Conservation (phyloP, 139 green algal species). For the Tetratostichococcus sp. region DNA sequence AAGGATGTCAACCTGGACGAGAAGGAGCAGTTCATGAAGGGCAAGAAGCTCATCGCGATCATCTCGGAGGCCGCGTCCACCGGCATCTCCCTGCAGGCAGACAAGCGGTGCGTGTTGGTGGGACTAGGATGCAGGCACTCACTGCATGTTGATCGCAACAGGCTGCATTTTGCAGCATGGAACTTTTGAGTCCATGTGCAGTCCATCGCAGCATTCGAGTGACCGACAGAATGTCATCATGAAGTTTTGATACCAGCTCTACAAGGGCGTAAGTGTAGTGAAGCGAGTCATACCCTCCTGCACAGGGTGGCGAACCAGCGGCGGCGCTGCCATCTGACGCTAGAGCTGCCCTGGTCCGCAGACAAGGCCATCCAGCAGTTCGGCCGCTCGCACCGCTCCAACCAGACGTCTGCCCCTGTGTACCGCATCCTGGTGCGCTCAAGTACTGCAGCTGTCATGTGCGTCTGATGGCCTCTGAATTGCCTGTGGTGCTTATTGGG, state of each 20-base stretch:
- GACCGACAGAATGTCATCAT: too few species aligned
- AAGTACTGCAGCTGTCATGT: too few species aligned
- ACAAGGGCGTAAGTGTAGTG: too few species aligned
- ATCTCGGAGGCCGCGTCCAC: constrained; percentile 73
- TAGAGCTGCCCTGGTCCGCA: constrained; percentile 61
- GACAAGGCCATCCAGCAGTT: constrained; percentile 85
- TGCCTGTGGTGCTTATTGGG: too few species aligned
- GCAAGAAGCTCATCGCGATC: constrained; percentile 63
- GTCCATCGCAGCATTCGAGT: too few species aligned
- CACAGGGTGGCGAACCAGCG: constrained; percentile 37
- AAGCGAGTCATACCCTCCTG: too few species aligned
- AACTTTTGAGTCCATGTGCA: too few species aligned
- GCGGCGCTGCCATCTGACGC: constrained; percentile 51
- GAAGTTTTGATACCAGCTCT: too few species aligned
- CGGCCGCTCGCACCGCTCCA: constrained; percentile 61
- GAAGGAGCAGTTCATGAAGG: constrained; percentile 60
- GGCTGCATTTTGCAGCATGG: too few species aligned
- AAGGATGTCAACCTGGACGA: constrained; percentile 56
- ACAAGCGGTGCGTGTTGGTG: constrained; percentile 29
- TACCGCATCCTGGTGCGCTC: constrained; percentile 26
- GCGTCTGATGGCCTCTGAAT: too few species aligned
- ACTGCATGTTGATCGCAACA: too few species aligned
- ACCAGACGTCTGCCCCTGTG: constrained; percentile 24
- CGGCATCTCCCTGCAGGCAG: constrained; percentile 79
- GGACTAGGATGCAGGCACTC: too few species aligned